Percentiles rank a stretch among this genome's conserved stretches.
Conservation (phyloP, 1,139 yeast genomes). For the Schwanniomyces etchellsii region DNA sequence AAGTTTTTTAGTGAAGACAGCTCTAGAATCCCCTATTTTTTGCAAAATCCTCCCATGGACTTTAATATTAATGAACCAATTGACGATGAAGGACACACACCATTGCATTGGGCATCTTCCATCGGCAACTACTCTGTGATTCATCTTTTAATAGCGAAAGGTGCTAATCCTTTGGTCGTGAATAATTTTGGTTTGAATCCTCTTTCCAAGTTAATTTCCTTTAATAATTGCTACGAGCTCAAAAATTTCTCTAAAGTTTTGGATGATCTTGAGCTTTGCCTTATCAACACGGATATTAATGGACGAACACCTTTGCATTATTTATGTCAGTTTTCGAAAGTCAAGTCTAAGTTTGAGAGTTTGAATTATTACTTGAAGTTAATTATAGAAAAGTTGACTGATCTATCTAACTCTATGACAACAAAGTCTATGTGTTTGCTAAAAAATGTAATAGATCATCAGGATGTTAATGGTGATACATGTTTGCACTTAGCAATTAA, state of each 20-base stretch:
- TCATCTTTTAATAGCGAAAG: conserved; percentile 60
- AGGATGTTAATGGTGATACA: conserved; percentile 65
- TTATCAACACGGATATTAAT: conserved; percentile 65
- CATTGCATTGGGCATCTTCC: conserved; percentile 96
- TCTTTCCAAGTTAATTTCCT: conserved; percentile 73
- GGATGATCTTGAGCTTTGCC: conserved; percentile 62
- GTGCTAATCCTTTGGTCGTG: conserved; percentile 72
- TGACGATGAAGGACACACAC: conserved; percentile 94
- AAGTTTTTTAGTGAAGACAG: conserved; percentile 68
- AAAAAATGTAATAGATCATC: conserved; percentile 60
- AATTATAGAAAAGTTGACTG: conserved; percentile 32
- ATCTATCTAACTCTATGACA: conserved; percentile 24
- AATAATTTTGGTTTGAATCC: conserved; percentile 81
- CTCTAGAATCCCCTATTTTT: conserved; percentile 66
- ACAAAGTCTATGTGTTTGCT: conserved; percentile 40
- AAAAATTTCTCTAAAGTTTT: conserved; percentile 69
- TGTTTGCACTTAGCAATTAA: conserved; percentile 60
- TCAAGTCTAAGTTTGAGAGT: conserved; percentile 42
- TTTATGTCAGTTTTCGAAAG: conserved; percentile 55
- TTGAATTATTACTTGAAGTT: conserved; percentile 34
- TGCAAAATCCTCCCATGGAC: conserved; percentile 71
- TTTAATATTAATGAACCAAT: conserved; percentile 81
- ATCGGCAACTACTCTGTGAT: conserved; percentile 76
- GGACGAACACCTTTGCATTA: conserved; percentile 75
- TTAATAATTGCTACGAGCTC: conserved; percentile 82